Evolutionary conservation across 2,329 filamentous ascomycete species (phyloP).

Genomic region (Ophiostoma ulmi): DNA sequence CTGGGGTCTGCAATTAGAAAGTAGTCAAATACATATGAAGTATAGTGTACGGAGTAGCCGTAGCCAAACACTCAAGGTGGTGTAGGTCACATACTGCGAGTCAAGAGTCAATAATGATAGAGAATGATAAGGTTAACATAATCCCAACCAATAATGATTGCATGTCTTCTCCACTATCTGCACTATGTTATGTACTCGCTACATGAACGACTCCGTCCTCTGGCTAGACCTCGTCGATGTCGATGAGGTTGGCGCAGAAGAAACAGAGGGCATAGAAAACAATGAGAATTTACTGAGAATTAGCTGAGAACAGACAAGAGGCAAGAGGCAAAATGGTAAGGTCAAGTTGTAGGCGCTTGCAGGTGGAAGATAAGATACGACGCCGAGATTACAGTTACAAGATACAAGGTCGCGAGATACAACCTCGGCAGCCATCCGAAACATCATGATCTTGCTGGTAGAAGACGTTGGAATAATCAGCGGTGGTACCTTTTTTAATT

Average conservation of each 20-base stretch:
- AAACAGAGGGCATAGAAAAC: not conserved
- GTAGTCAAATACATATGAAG: not conserved
- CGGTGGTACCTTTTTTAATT: too few relatives aligned
- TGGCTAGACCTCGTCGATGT: not conserved
- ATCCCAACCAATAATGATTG: not conserved
- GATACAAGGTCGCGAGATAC: not conserved
- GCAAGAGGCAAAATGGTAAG: not conserved
- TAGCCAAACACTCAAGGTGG: not conserved
- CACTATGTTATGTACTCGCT: not conserved
- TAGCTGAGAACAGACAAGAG: not conserved
- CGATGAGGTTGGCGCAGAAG: not conserved
- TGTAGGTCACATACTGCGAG: constrained; percentile 8
- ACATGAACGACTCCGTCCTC: constrained; percentile 3
- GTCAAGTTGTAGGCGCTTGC: constrained; percentile 9
- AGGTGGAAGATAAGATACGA: not conserved
- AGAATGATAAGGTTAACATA: not conserved
- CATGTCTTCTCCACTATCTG: not conserved
- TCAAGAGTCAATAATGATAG: not conserved
- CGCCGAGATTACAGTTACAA: not conserved
- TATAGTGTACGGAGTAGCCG: not conserved
- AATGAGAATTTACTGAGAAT: not conserved
- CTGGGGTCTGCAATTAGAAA: not conserved
- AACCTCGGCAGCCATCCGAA: not conserved
- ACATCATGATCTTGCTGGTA: not conserved
- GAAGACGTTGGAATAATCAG: too few relatives aligned